A percentile compares a stretch with the other conserved stretches of the same genome.
Conservation (phyloP, 495 filamentous ascomycete genomes). For the Aspergillus sparsus region DNA sequence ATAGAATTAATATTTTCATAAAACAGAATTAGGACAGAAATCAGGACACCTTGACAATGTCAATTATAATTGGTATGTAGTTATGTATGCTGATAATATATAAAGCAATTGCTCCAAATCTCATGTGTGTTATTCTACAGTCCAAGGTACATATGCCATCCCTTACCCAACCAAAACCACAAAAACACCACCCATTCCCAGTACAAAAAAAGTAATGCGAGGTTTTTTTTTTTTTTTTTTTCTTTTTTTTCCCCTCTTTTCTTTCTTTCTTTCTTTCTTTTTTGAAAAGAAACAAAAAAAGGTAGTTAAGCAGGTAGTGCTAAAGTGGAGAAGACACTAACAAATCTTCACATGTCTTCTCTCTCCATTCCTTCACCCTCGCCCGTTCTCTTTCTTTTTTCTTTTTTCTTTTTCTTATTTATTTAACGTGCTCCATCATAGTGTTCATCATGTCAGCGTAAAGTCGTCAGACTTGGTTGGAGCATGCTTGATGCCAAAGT, state of each 20-base stretch:
- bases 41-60: not conserved
- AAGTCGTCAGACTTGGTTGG: conserved; percentile 1
- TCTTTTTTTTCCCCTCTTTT: no score
- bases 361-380: conserved; percentile 1
- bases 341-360: not conserved
- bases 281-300: no score
- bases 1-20: no score
- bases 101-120: conserved; percentile 1
- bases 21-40: no score
- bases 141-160: not conserved
- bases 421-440: not conserved
- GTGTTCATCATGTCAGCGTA: conserved; percentile 4
- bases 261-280: no score
- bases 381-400: conserved; percentile 3
- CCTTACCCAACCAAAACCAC: conserved; percentile 1
- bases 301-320: no score
- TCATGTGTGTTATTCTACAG: conserved; percentile 16
- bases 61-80: conserved; percentile 8
- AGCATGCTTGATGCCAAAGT: not conserved
- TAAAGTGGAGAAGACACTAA: not conserved
- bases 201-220: not conserved
- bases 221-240: no score
- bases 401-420: conserved; percentile 1
- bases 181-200: conserved; percentile 9
- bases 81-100: conserved; percentile 13